These are phyloP conservation scores for Hirschioporus abietinus DNA, from an alignment of 768 basidiomycete genomes.

Conservation along the genomic window DNA sequence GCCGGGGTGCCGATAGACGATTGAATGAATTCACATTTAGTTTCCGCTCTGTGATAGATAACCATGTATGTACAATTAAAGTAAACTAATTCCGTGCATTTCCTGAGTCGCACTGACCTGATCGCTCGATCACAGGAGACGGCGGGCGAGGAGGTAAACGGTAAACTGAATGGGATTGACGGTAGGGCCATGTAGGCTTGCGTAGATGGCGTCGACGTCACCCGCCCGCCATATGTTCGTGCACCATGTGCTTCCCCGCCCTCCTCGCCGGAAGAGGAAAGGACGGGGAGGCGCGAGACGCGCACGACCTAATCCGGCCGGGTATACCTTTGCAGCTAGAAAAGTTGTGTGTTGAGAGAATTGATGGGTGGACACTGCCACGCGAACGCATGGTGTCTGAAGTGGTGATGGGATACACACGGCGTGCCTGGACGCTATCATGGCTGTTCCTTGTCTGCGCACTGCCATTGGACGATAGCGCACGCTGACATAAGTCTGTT, in stretches of 20 bases:
- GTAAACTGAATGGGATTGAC: not conserved
- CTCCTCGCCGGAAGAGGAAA: not conserved
- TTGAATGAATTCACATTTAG: not conserved
- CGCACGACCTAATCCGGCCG: not conserved
- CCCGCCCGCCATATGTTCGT: no score
- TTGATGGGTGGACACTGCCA: not conserved
- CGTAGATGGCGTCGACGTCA: not conserved
- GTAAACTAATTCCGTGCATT: no score
- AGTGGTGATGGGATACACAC: not conserved
- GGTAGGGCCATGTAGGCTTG: not conserved
- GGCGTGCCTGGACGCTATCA: not conserved
- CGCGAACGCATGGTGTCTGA: not conserved
- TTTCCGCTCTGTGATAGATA: no score
- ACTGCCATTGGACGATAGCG: not conserved
- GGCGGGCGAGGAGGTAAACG: no score
- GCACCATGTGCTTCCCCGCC: no score
- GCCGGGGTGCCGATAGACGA: not conserved
- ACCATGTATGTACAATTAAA: no score
- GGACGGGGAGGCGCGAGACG: not conserved
- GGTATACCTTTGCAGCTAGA: not conserved
- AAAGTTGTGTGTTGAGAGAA: not conserved
- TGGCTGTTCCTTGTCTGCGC: not conserved
- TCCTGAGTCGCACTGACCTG: no score
- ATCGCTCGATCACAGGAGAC: no score
- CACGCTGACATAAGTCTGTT: not conserved